Evolutionary conservation across 2,329 filamentous ascomycete species (phyloP).

Genomic region (Calonectria henricotiae): DNA sequence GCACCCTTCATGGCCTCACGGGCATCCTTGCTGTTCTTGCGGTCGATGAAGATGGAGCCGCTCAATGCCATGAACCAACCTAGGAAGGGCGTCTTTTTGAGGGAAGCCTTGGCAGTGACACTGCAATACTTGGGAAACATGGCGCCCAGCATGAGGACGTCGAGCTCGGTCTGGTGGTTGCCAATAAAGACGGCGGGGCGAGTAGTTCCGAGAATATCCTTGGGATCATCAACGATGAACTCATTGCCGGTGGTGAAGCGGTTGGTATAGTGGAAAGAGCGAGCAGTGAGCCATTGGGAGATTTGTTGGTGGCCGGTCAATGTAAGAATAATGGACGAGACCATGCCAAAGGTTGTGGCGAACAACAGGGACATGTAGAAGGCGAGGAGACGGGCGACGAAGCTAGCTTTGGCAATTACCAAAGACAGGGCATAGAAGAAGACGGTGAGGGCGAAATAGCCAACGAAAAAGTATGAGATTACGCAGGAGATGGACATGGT

Average conservation of each 20-base stretch:
- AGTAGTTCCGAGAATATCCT: slow-evolving; percentile 74
- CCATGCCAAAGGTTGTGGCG: slow-evolving; percentile 80
- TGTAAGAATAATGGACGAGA: slow-evolving; percentile 81
- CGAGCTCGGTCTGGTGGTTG: slow-evolving; percentile 97
- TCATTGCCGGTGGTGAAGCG: slow-evolving; percentile 81
- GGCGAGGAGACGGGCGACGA: slow-evolving; percentile 79
- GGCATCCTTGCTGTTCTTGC: slow-evolving; percentile 86
- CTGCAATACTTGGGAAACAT: slow-evolving; percentile 94
- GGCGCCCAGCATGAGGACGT: slow-evolving; percentile 90
- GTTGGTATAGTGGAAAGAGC: slow-evolving; percentile 88
- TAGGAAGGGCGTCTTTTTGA: slow-evolving; percentile 86
- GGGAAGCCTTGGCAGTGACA: slow-evolving; percentile 90
- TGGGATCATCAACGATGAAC: slow-evolving; percentile 81
- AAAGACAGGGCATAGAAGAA: slow-evolving; percentile 76
- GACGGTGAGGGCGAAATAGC: slow-evolving; percentile 68
- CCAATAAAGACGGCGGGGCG: slow-evolving; percentile 92
- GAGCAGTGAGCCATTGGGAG: slow-evolving; percentile 88
- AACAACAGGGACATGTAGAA: slow-evolving; percentile 76
- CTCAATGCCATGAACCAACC: slow-evolving; percentile 95
- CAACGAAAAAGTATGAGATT: slow-evolving; percentile 66
- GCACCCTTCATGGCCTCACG: slow-evolving; percentile 89
- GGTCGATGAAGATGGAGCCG: slow-evolving; percentile 95
- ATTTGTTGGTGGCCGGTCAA: slow-evolving; percentile 81
- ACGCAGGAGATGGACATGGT: slow-evolving; percentile 60
- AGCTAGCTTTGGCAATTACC: slow-evolving; percentile 73